Evolutionary conservation across 139 green algal species (phyloP).

Genomic region (Zygnema circumcarinatum): DNA sequence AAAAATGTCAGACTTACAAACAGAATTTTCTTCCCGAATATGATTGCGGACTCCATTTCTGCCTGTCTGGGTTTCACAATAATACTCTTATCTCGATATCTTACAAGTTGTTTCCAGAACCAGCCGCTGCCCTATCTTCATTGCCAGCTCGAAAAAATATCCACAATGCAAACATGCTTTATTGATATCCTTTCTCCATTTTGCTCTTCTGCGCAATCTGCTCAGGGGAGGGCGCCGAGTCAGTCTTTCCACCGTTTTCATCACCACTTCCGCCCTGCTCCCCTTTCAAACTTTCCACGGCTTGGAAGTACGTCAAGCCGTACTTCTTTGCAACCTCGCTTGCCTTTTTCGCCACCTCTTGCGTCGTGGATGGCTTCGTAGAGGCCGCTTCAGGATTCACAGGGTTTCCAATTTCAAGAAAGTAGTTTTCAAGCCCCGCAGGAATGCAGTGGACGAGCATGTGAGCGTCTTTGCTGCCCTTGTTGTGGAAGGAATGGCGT

Average conservation of each 20-base stretch:
- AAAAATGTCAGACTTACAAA: too few relatives aligned
- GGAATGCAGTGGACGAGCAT: constrained; percentile 40
- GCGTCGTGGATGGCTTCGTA: not conserved
- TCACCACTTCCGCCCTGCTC: not conserved
- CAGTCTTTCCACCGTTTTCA: not conserved
- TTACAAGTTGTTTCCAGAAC: too few relatives aligned
- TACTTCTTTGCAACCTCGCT: constrained; percentile 28
- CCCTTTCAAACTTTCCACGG: not conserved
- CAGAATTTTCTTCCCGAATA: too few relatives aligned
- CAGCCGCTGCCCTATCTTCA: too few relatives aligned
- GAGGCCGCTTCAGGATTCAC: not conserved
- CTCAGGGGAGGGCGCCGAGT: not conserved
- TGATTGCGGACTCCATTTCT: too few relatives aligned
- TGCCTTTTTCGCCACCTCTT: not conserved
- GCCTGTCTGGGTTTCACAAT: too few relatives aligned
- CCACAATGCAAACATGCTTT: too few relatives aligned
- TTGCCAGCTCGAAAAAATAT: too few relatives aligned
- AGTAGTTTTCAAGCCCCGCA: constrained; percentile 28
- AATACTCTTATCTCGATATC: too few relatives aligned
- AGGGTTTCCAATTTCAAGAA: constrained; percentile 17
- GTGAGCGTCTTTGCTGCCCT: not conserved
- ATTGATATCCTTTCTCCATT: not conserved
- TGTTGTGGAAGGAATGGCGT: constrained; percentile 25
- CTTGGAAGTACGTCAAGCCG: constrained; percentile 18
- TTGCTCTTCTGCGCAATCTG: not conserved